Base-by-base conservation (phyloP, 345 rosid species). In the Hibiscus mutabilis region DNA sequence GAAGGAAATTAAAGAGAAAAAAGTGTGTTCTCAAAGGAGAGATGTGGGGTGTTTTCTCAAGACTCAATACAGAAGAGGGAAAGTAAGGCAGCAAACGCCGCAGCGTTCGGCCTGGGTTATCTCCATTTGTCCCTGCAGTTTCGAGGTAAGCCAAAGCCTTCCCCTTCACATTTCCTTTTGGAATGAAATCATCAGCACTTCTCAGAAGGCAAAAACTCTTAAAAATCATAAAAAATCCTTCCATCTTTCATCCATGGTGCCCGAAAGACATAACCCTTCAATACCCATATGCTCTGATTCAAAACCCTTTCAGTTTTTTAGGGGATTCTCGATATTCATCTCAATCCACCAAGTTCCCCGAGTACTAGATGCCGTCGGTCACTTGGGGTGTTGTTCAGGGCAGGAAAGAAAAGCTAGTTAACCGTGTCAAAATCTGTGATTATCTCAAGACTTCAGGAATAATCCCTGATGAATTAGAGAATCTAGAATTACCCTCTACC, bases 381-480 rank as follows among this genome's bases (percentile, higher is more conserved):
- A 91, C 97, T 25, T 94, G 97, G 97, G 95, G 93, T 42, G 93
- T 90, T 10, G 82, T 94, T 24, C 97, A 90, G 79, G 96, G 98
- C 16, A 93, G 83, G 67, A 94, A 86, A 67, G 95, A 91, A 35
- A 90, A 87, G 79, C 89, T 94, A 9, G 93, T 94, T 42, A 88
- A 87, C 70, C 95, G 98, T 25, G 98, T 94, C 40, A 91, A 90
- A 82, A 87, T 94, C 40, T 87, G 91, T 73, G 98, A 94, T 76
- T 91, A 85, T 72, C 91, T 94, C 46, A 91, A 94, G 73, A 79
- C 81, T 44, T 80, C 88, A 40, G 98, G 97, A 15, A 85, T 94
- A 72, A 81, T 94, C 69, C 91, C 97, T 22, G 97, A 94, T 82
- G 98, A 91, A 82, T 75, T 94, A 47, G 92, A 88, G 79, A 75